phyloP scores from a whole-genome alignment of 345 rosid genomes.

The Kernera saxatilis region DNA sequence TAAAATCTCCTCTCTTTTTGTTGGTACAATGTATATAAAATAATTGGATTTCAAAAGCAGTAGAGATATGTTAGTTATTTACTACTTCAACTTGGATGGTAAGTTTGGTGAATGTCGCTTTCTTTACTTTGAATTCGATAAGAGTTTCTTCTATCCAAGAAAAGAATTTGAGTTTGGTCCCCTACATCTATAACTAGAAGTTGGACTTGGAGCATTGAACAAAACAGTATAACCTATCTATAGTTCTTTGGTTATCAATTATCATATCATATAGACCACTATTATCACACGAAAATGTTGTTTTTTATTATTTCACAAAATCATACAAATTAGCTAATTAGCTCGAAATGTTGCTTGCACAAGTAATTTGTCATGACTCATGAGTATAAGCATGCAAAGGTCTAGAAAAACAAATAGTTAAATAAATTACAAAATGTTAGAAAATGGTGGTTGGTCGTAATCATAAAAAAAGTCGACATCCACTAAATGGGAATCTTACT shows the following conservation, averaged over 20 bases:
- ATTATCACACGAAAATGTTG: background rate
- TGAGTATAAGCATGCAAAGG: constrained; percentile 65
- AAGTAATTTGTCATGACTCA: constrained; percentile 38
- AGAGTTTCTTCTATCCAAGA: background rate
- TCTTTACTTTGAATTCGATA: constrained; percentile 12
- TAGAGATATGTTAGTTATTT: background rate
- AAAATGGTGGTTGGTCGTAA: constrained; percentile 23
- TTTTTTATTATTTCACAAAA: no score
- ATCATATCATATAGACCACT: background rate
- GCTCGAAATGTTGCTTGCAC: constrained; percentile 33
- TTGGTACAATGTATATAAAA: constrained; percentile 7
- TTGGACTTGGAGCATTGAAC: background rate
- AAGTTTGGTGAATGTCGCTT: constrained; percentile 26
- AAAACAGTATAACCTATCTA: constrained; percentile 3
- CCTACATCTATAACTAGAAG: background rate
- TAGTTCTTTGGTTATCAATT: constrained; percentile 1
- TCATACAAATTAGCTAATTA: background rate
- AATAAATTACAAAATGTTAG: background rate
- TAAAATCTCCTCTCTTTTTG: no score
- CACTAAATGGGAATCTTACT: constrained; percentile 21
- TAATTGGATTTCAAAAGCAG: background rate
- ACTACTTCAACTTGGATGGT: background rate
- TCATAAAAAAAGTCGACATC: constrained; percentile 1
- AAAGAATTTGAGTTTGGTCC: background rate
- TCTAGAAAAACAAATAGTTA: constrained; percentile 11